Percentiles rank a stretch among this genome's conserved stretches.
These are phyloP conservation scores for Nicotiana tomentosiformis DNA, from an alignment of 257 asterid genomes.

Conservation along the genomic window DNA sequence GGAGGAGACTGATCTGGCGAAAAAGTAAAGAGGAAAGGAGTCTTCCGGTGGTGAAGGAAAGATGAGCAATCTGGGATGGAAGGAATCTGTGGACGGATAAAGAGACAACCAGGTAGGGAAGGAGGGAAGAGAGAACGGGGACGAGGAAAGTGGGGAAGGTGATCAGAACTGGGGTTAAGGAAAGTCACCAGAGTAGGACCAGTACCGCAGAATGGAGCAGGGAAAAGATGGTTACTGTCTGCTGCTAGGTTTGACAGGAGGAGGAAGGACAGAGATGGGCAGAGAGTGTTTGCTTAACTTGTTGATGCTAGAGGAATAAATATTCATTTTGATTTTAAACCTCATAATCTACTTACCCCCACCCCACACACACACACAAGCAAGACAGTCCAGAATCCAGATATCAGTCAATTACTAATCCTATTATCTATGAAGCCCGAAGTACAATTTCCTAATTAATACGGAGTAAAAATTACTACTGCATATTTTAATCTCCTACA, in stretches of 20 bases:
- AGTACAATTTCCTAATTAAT: not conserved
- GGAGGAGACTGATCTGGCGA: not conserved
- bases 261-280: not conserved
- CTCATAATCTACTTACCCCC: not conserved
- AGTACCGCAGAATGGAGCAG: not conserved
- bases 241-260: not conserved
- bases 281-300: not conserved
- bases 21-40: not conserved
- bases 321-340: not conserved
- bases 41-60: not conserved
- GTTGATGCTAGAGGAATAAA: not conserved
- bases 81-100: not conserved
- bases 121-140: not conserved
- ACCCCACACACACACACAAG: too few relatives aligned
- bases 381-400: not conserved
- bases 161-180: not conserved
- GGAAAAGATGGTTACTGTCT: not conserved
- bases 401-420: not conserved
- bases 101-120: not conserved
- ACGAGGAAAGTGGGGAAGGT: not conserved
- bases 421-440: not conserved
- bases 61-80: not conserved
- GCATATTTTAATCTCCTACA: not conserved
- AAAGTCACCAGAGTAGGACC: not conserved
- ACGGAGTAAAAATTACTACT: not conserved